A percentile compares a stretch with the other conserved stretches of the same genome.
Evolutionary conservation across 768 basidiomycete species (phyloP).

Genomic region (Lyophyllum semitale): DNA sequence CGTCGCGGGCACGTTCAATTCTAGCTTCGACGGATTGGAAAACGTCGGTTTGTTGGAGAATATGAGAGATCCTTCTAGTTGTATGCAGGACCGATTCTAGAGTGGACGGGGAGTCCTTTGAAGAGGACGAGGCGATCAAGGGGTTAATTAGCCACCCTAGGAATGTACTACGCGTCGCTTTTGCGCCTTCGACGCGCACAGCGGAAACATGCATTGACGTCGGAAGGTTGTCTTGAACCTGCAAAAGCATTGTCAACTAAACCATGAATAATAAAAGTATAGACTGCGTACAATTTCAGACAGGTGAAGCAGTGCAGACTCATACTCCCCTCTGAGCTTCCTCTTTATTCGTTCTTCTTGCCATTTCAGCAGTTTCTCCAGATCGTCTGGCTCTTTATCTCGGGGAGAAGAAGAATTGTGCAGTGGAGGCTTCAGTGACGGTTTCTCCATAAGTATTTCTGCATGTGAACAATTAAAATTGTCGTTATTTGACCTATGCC

Average conservation of each 20-base stretch:
- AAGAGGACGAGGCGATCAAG: slow-evolving; percentile 32
- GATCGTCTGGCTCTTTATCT: slow-evolving; percentile 58
- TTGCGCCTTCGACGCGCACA: slow-evolving; percentile 81
- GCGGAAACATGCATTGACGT: slow-evolving; percentile 69
- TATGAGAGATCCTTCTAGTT: slow-evolving; percentile 63
- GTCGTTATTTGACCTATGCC: background rate
- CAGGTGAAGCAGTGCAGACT: slow-evolving; percentile 64
- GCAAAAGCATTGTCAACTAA: background rate
- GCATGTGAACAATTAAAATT: background rate
- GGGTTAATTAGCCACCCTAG: slow-evolving; percentile 79
- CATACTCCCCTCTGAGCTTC: slow-evolving; percentile 75
- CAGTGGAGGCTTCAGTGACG: slow-evolving; percentile 47
- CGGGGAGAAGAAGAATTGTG: slow-evolving; percentile 54
- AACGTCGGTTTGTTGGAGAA: slow-evolving; percentile 74
- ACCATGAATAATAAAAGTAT: background rate
- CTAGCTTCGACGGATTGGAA: slow-evolving; percentile 69
- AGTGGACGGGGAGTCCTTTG: slow-evolving; percentile 27
- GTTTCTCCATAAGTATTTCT: background rate
- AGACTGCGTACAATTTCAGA: slow-evolving; percentile 41
- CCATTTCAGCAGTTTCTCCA: slow-evolving; percentile 66
- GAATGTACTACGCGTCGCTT: slow-evolving; percentile 75
- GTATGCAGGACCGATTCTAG: slow-evolving; percentile 73
- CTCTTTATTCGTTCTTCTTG: slow-evolving; percentile 73
- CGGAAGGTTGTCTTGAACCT: slow-evolving; percentile 72
- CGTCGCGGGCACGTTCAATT: slow-evolving; percentile 58